Base-by-base conservation (phyloP, 2,329 filamentous ascomycete species). In the Ascochyta pisi region DNA sequence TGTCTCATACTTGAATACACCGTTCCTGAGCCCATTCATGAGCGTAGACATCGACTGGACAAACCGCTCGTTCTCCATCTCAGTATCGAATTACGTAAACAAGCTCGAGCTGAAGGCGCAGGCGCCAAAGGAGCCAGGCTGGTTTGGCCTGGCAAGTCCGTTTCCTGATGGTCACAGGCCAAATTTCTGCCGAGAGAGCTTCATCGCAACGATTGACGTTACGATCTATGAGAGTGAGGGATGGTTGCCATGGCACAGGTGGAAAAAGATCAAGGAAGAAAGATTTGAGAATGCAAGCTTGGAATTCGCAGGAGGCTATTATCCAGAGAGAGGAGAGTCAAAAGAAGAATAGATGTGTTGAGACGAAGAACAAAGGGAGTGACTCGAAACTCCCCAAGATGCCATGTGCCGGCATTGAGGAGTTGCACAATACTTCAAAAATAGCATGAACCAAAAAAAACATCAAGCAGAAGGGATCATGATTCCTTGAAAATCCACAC, bases 301-400 rank as follows among this genome's bases (percentile, higher is more conserved):
- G 52, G 81, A 83, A 57, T 83, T 82, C 71, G 81, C 80, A 0
- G 81, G 78, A 0, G 77, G 66, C 1, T 82, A 79, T 61, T 82
- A 80, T 68, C 74, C 75, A 6, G 74, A 72, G 26, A 73, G 74
- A 38, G 79, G 78, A 2, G 61, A 76, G 50, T 70, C 71, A 23
- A 73, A 72, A 46, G 66, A 77, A 19, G 43, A 56, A 6, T 56
- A 48, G 19, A 15, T 6, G 10, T 31, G 1, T 15, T 13, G 4
- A 2, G 29, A 31, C 12, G 13, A 31, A 10, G 27, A 13, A 31
- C 29, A 12, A 13, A 12, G 10, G 29, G 12, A 29, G 9, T 10
- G 27, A 29, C 8, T 29, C 29, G 6, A 31, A 29, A 12, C 2
- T 3, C 24, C 6, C 4, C 1, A 26, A 26, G 24, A 26, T 26